Base-by-base conservation (phyloP, 352 stramenopile genomes). In the Globisporangium spiculum region DNA sequence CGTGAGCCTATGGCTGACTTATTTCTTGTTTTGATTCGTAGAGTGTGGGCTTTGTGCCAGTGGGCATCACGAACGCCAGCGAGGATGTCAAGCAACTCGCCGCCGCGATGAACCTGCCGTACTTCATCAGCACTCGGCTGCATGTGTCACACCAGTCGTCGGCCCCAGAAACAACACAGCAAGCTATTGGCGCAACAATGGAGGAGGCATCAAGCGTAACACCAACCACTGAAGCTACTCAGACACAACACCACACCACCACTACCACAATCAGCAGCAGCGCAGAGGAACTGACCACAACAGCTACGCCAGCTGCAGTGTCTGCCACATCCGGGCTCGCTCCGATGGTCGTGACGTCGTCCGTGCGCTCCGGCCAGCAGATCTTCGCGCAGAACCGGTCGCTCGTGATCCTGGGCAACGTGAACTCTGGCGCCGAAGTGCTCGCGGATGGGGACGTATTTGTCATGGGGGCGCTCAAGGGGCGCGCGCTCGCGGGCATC, bases 351-450 rank as follows among this genome's bases (percentile, higher is more conserved):
- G 74, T 96, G 53, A 73, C 87, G 62, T 67, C 78, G 30, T 89
- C 77, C 30, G 88, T 97, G 32, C 90, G 90, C 34, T 96, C 88
- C 6, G 90, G 90, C n/a, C 88, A 97, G 73, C 90, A 97, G 72
- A 81, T 96, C 58, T 94, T 89, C 41, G 90, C 90, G 22, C 87
- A 94, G 59, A 89, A 87, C 56, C 79, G 83, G 24, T 91, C 88
- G 53, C 76, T 97, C 27, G 78, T 97, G 30, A 82, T 97, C 53
- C 62, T 97, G 30, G 90, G 90, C 59, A 93, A 84, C 64, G 90
- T 97, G 20, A 95, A 83, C 73, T 97, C 90, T 0, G 90, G 90
- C 24, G 90, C 88, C 34, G 90, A 97, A 74, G 90, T 97, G 60
- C 78, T 96, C 65, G 86, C 90, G 30, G 90, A 97, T 60, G 86